These are phyloP conservation scores for Didymella sp. DNA, from an alignment of 2,329 filamentous ascomycete species.

Conservation along the genomic window DNA sequence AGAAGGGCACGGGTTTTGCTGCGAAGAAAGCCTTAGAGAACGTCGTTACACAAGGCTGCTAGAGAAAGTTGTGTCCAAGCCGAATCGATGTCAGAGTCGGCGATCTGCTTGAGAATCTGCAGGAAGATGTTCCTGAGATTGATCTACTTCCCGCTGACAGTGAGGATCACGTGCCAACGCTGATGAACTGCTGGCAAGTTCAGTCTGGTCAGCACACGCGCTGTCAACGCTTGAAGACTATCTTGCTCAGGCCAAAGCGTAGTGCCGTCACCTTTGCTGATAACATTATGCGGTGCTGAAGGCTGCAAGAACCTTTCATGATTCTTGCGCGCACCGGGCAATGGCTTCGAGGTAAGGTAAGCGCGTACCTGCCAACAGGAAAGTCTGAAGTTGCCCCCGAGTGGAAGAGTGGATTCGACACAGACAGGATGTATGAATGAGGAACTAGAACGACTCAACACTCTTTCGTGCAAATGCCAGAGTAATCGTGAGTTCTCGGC, in stretches of 20 bases:
- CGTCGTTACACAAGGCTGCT: slow-evolving; percentile 48
- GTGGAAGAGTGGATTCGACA: not conserved
- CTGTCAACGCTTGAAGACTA: slow-evolving; percentile 61
- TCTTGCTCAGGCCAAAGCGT: slow-evolving; percentile 54
- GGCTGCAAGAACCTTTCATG: slow-evolving; percentile 58
- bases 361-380: slow-evolving; percentile 20
- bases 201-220: slow-evolving; percentile 64
- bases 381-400: not conserved
- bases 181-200: not conserved
- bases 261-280: slow-evolving; percentile 61
- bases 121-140: slow-evolving; percentile 57
- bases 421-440: too few relatives aligned
- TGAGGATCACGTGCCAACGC: slow-evolving; percentile 46
- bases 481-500: not conserved
- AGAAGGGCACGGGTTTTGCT: slow-evolving; percentile 1
- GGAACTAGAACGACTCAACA: not conserved
- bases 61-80: slow-evolving; percentile 55
- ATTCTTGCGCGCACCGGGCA: slow-evolving; percentile 55
- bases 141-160: slow-evolving; percentile 68
- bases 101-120: slow-evolving; percentile 64
- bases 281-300: slow-evolving; percentile 53
- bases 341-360: slow-evolving; percentile 60
- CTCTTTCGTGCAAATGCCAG: not conserved
- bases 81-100: slow-evolving; percentile 43
- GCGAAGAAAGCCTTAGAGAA: not conserved